These are phyloP conservation scores for Serendipita sp. DNA, from an alignment of 768 basidiomycete species.

Conservation along the genomic window DNA sequence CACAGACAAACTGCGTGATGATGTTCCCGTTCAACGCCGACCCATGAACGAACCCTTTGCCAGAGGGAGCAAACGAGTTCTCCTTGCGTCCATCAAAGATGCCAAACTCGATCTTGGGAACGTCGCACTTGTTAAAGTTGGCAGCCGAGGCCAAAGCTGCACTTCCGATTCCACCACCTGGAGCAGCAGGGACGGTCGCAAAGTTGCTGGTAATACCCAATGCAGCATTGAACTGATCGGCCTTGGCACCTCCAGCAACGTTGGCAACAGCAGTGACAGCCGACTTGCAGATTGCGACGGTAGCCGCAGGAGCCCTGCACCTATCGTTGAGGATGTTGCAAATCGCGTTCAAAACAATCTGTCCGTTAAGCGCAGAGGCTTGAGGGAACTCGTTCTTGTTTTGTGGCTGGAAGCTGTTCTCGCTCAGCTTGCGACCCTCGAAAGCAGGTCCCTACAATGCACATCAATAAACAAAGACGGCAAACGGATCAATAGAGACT, in stretches of 20 bases:
- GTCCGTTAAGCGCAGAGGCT: constrained; percentile 13
- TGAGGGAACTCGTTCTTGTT: constrained; percentile 7
- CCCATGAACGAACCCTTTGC: constrained; percentile 39
- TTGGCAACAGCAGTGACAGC: constrained; percentile 2
- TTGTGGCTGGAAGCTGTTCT: background rate
- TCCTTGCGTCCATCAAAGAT: constrained; percentile 38
- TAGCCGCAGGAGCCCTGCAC: constrained; percentile 9
- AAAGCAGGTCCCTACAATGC: constrained; percentile 11
- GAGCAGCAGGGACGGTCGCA: constrained; percentile 12
- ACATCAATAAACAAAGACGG: constrained; percentile 4
- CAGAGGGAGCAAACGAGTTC: constrained; percentile 37
- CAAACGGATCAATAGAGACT: too few relatives aligned
- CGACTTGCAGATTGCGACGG: background rate
- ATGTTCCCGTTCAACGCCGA: constrained; percentile 46
- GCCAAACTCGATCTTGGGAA: constrained; percentile 40
- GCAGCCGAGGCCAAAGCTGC: background rate
- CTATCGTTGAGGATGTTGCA: constrained; percentile 8
- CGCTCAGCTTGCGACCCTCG: constrained; percentile 6
- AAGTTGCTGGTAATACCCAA: constrained; percentile 43
- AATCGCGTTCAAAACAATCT: constrained; percentile 12
- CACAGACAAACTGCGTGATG: constrained; percentile 34
- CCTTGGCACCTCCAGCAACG: constrained; percentile 29
- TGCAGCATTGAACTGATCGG: constrained; percentile 45
- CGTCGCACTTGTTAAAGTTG: constrained; percentile 39
- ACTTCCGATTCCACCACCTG: constrained; percentile 1